Evolutionary conservation across 305 asterid genomes (phyloP), one percentile per base, ranked within the genome.

Genomic region (Salvia sclarea): DNA sequence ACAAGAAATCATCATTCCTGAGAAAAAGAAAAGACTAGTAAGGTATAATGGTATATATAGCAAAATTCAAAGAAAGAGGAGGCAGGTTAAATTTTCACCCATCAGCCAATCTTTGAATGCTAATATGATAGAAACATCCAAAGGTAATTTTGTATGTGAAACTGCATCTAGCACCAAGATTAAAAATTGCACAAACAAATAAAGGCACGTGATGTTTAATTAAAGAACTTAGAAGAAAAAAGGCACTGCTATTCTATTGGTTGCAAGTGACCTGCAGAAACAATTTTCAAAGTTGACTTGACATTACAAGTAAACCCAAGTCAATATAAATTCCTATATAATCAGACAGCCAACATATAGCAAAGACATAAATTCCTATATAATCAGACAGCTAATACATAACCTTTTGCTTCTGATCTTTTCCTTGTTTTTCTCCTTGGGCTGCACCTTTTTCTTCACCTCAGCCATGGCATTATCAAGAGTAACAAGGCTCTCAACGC

Each of bases 1-100:
- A 82, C 74, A 82, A 71, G 79, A 82, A 82, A 54, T 75, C 81
- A 69, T 82, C 81, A 76, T 75, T 84, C 85, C 92, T 86, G 81
- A 38, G 20, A 57, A 54, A 63, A 43, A 38, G n/a, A 8, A 16
- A 21, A 17, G 43, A 57, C 28, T 24, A 31, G 17, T 35, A 43
- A 70, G 58, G 12, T 8, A 60, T 45, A 58, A 43, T 67, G 58
- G 12, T 8, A 60, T 45, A 58, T 43, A 62, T 5, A 4, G 38
- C 43, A 28, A 33, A 30, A 9, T 67, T 59, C 43, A 41, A 8
- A 54, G 49, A 12, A 24, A 13, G 20, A 61, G 55, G 44, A 3
- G 11, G 3, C 49, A 67, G n/a, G n/a, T n/a, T n/a, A n/a, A n/a
- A 14, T 18, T 65, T 53, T 21, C 10, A 41, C 43, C 43, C 65